Evolutionary conservation across 2,329 filamentous ascomycete genomes (phyloP).

Genomic region (Trichoderma simmonsii): DNA sequence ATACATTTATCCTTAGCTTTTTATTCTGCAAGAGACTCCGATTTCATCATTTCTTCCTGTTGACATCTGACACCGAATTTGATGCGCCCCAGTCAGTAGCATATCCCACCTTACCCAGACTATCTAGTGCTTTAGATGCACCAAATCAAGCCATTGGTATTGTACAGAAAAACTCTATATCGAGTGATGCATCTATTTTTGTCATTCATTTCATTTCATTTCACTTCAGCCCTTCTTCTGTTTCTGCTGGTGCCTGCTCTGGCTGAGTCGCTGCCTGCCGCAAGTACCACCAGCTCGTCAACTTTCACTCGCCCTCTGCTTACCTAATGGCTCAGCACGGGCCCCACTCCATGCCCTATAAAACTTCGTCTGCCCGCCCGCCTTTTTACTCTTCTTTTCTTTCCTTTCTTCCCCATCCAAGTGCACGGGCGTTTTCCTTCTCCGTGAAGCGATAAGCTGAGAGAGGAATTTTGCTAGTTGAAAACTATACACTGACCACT

Average conservation of each 20-base stretch:
- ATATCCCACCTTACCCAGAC: background rate
- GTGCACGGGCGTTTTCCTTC: constrained; percentile 66
- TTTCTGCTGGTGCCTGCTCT: background rate
- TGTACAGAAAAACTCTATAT: no score
- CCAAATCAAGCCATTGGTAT: background rate
- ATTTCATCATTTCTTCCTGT: background rate
- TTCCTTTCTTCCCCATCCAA: constrained; percentile 49
- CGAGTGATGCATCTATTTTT: background rate
- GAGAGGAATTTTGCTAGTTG: constrained; percentile 87
- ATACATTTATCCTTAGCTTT: background rate
- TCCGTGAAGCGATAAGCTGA: constrained; percentile 63
- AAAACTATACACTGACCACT: constrained; percentile 77
- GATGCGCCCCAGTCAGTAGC: background rate
- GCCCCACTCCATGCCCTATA: constrained; percentile 27
- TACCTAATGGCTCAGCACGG: background rate
- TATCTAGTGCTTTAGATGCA: background rate
- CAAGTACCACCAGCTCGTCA: background rate
- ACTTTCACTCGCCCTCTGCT: background rate
- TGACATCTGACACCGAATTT: background rate
- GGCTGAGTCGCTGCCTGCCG: background rate
- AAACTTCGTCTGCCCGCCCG: constrained; percentile 27
- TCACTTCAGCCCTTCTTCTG: background rate
- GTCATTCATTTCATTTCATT: background rate
- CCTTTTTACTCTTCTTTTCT: constrained; percentile 35
- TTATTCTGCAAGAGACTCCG: accelerated